Percentiles rank a stretch among this genome's conserved stretches.
Evolutionary conservation across 2,329 filamentous ascomycete genomes (phyloP).

Genomic region (Teratosphaeria zuluensis): DNA sequence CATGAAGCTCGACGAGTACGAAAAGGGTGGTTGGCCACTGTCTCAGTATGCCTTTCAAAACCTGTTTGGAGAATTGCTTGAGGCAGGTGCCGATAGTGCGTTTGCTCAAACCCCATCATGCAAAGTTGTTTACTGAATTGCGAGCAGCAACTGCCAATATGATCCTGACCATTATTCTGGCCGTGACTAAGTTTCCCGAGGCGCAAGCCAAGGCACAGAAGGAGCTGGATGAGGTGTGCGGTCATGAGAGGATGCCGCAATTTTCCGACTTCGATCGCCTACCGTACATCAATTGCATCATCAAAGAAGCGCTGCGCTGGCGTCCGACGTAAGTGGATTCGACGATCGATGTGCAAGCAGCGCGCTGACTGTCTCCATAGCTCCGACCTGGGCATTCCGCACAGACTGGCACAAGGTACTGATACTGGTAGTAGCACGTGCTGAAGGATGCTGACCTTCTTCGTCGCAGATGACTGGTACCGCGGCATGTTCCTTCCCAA

Average conservation of each 20-base stretch:
- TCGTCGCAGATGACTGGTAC: slow-evolving; percentile 17
- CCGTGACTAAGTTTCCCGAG: slow-evolving; percentile 39
- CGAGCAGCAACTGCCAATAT: slow-evolving; percentile 31
- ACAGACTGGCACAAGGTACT: slow-evolving; percentile 23
- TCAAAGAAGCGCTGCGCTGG: slow-evolving; percentile 31
- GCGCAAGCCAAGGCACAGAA: slow-evolving; percentile 27
- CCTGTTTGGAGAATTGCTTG: too few species aligned
- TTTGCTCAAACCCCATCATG: neutral
- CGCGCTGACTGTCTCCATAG: too few species aligned
- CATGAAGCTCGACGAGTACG: too few species aligned
- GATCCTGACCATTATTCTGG: slow-evolving; percentile 28
- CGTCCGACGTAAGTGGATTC: slow-evolving; percentile 9
- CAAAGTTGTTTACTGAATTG: neutral
- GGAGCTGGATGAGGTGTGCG: slow-evolving; percentile 28
- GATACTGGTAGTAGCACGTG: too few species aligned
- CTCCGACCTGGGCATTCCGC: slow-evolving; percentile 25
- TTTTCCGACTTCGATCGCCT: slow-evolving; percentile 24
- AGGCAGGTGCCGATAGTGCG: too few species aligned
- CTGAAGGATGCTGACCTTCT: too few species aligned
- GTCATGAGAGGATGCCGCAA: slow-evolving; percentile 20
- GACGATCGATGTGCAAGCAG: too few species aligned
- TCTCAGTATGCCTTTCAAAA: too few species aligned
- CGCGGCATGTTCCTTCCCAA: slow-evolving; percentile 19
- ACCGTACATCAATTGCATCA: slow-evolving; percentile 25
- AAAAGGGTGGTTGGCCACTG: too few species aligned